Evolutionary conservation across 805 yeast genomes (phyloP), one percentile per base, ranked within the genome.

Genomic region (Monosporozyma servazzii): DNA sequence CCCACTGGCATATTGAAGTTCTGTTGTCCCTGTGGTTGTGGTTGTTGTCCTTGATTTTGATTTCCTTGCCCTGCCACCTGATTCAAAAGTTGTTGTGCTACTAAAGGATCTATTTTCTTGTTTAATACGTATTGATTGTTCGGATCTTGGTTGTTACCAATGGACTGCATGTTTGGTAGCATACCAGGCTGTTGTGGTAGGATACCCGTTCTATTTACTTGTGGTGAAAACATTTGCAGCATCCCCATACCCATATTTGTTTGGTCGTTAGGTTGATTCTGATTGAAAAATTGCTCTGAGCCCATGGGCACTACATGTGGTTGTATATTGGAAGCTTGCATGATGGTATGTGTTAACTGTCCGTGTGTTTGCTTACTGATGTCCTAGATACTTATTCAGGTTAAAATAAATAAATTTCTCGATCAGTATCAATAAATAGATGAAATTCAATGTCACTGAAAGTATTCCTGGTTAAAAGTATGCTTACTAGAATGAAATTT

Each of bases 321-420:
- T 40, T 64, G 67, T 45, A 60, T 51, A 36, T 62, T 63, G 55
- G 64, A 54, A 4, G 63, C 55, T 51, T 64, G 67, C 64, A 63
- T 62, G 39, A 2, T 15, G n/a, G 37, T 33, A 25, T 25, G 23
- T n/a, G 18, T 27, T 43, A 4, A 15, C 5, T 43, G 6, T 39
- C 4, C 8, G 10, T 10, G 3, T 39, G 7, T 33, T 5, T 33
- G 37, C 6, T 33, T 33, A 4, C 18, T 15, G 27, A 13, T n/a
- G 17, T 15, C 4, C 15, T 6, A 15, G 3, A 5, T 39, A 39
- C n/a, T 39, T 20, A 39, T 39, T 39, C 42, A 21, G 25, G 23
- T 39, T 25, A 25, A 25, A 39, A 13, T 4, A 21, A 29, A 41
- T 41, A 41, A 41, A 21, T 17, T 37, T 37, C 23, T 37, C 41